Conservation (phyloP, 768 basidiomycete species). For the Amanita brunnescens region DNA sequence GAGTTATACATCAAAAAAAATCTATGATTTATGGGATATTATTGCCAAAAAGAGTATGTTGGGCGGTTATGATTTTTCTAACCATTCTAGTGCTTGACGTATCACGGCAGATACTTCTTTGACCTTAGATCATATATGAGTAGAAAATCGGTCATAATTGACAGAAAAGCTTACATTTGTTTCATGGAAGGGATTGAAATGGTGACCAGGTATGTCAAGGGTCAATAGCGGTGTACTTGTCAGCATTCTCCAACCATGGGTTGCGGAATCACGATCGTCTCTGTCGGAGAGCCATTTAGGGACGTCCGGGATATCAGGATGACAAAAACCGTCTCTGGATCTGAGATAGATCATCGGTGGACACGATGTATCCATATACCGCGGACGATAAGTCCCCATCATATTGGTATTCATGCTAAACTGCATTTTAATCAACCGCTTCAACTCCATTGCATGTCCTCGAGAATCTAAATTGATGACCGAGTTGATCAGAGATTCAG, state of each 20-base stretch:
- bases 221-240: constrained; percentile 29
- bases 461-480: constrained; percentile 27
- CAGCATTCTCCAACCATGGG: constrained; percentile 40
- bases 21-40: too few relatives aligned
- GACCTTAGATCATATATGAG: neutral
- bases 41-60: neutral
- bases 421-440: constrained; percentile 33
- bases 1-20: neutral
- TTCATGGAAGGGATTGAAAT: constrained; percentile 49
- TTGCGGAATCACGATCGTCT: constrained; percentile 20
- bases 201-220: constrained; percentile 56
- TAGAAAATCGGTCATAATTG: too few relatives aligned
- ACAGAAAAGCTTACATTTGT: constrained; percentile 31
- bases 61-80: neutral
- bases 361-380: constrained; percentile 1
- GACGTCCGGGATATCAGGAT: constrained; percentile 24
- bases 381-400: constrained; percentile 38
- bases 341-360: constrained; percentile 42
- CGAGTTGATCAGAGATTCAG: constrained; percentile 42
- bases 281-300: constrained; percentile 48
- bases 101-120: constrained; percentile 1
- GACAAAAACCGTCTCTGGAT: constrained; percentile 38
- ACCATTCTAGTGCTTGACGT: neutral
- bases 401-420: constrained; percentile 41
- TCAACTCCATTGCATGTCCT: constrained; percentile 21